phyloP scores from a whole-genome alignment of 2,329 filamentous ascomycete species.

The Fusarium haematococcum region DNA sequence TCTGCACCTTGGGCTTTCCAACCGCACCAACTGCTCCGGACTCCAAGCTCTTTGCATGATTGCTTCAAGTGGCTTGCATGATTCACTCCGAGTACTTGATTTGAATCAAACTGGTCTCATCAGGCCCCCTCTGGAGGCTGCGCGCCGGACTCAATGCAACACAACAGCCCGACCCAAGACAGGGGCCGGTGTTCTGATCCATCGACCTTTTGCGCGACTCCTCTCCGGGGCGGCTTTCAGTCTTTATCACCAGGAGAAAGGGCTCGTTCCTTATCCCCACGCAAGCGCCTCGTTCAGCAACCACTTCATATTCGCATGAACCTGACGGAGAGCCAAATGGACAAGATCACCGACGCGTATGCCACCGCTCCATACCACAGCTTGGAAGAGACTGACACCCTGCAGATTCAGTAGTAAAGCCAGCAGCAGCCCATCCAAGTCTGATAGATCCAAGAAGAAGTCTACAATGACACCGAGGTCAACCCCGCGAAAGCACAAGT shows the following conservation, averaged over 20 bases:
- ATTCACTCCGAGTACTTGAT: not conserved
- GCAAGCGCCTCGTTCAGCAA: constrained; percentile 49
- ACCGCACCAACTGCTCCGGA: not conserved
- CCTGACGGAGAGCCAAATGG: constrained; percentile 62
- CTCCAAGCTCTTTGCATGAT: not conserved
- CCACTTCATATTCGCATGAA: constrained; percentile 61
- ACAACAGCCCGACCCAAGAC: constrained; percentile 18
- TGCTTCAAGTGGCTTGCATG: not conserved
- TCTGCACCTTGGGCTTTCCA: not conserved
- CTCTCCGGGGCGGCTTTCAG: constrained; percentile 55
- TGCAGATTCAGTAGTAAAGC: constrained; percentile 51
- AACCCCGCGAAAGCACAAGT: constrained; percentile 32
- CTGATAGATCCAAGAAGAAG: constrained; percentile 30
- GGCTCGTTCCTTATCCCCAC: constrained; percentile 52
- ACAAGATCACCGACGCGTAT: constrained; percentile 60
- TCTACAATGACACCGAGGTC: constrained; percentile 35
- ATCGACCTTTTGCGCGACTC: constrained; percentile 39
- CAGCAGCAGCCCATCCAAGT: constrained; percentile 41
- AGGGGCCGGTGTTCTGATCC: constrained; percentile 41
- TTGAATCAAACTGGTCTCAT: not conserved
- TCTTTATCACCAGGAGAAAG: constrained; percentile 46
- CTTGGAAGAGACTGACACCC: constrained; percentile 11
- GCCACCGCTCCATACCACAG: constrained; percentile 14
- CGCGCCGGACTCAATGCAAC: constrained; percentile 32
- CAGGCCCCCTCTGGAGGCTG: constrained; percentile 10